Percentiles rank a stretch among this genome's conserved stretches.
Conservation (phyloP, 768 basidiomycete genomes). For the Guyanaporus albipodus region DNA sequence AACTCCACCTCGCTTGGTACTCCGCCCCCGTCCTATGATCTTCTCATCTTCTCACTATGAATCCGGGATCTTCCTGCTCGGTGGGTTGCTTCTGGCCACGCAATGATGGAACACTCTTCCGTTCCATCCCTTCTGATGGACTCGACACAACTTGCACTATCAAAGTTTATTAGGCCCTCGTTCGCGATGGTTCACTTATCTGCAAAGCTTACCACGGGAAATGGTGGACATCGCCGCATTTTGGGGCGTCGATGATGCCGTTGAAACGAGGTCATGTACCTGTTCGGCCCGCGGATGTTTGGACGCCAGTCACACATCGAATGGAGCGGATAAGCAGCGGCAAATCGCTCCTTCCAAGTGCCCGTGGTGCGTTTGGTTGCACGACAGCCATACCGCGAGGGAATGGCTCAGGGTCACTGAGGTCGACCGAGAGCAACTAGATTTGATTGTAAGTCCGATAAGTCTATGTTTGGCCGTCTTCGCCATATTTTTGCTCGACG, state of each 20-base stretch:
- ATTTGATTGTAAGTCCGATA: constrained; percentile 25
- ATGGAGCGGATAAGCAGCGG: neutral
- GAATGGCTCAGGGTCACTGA: constrained; percentile 35
- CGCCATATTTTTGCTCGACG: neutral
- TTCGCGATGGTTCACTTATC: constrained; percentile 64
- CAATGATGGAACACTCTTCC: constrained; percentile 6
- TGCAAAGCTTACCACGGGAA: constrained; percentile 56
- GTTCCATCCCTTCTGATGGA: constrained; percentile 1
- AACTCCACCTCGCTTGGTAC: constrained; percentile 17
- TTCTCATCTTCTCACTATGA: constrained; percentile 10
- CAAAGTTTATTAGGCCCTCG: constrained; percentile 43
- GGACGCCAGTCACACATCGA: constrained; percentile 6
- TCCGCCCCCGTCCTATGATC: constrained; percentile 10
- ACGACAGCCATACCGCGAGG: constrained; percentile 30
- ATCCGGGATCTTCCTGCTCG: constrained; percentile 27
- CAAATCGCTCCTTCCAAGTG: constrained; percentile 6
- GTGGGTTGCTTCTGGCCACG: constrained; percentile 9
- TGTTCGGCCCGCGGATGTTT: constrained; percentile 15
- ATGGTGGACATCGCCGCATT: constrained; percentile 57
- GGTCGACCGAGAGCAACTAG: constrained; percentile 24
- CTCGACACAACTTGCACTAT: constrained; percentile 10
- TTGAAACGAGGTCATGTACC: constrained; percentile 14
- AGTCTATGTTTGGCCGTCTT: constrained; percentile 5
- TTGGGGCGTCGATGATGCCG: constrained; percentile 42
- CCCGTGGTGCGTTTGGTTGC: constrained; percentile 16